phyloP scores from a whole-genome alignment of 257 asterid species.

The Penstemon newberryi region DNA sequence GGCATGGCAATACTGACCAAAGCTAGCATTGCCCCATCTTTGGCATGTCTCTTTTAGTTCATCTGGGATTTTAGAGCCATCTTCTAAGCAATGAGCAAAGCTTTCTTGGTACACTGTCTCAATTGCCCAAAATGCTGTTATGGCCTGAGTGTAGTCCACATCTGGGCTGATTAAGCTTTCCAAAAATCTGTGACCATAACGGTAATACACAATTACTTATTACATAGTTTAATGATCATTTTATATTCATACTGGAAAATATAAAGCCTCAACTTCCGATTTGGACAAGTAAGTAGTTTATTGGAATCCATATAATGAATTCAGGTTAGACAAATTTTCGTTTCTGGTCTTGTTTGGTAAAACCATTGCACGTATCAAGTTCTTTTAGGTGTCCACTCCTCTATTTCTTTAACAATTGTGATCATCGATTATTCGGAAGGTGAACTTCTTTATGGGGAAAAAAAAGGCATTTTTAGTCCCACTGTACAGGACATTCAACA shows the following conservation, averaged over 20 bases:
- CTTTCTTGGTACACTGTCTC: constrained; percentile 83
- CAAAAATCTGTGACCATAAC: constrained; percentile 46
- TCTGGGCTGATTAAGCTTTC: constrained; percentile 59
- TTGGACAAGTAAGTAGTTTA: too few relatives aligned
- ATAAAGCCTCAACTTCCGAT: neutral
- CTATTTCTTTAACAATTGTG: too few relatives aligned
- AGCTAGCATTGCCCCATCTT: constrained; percentile 70
- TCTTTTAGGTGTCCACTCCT: too few relatives aligned
- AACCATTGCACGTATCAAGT: neutral
- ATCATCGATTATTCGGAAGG: too few relatives aligned
- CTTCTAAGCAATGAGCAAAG: constrained; percentile 79
- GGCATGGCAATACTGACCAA: constrained; percentile 53
- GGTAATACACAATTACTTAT: neutral
- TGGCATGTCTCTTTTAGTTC: constrained; percentile 70
- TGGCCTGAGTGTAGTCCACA: constrained; percentile 61
- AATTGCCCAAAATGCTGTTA: constrained; percentile 78
- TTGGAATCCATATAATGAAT: too few relatives aligned
- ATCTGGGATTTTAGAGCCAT: constrained; percentile 54
- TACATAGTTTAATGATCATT: neutral
- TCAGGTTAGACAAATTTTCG: too few relatives aligned
- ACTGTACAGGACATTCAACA: too few relatives aligned
- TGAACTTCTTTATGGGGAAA: too few relatives aligned
- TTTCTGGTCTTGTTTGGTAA: neutral
- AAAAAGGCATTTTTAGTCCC: too few relatives aligned
- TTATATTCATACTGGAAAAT: neutral